Base-by-base conservation (phyloP, 352 stramenopile species). In the Phytopythium boreale region DNA sequence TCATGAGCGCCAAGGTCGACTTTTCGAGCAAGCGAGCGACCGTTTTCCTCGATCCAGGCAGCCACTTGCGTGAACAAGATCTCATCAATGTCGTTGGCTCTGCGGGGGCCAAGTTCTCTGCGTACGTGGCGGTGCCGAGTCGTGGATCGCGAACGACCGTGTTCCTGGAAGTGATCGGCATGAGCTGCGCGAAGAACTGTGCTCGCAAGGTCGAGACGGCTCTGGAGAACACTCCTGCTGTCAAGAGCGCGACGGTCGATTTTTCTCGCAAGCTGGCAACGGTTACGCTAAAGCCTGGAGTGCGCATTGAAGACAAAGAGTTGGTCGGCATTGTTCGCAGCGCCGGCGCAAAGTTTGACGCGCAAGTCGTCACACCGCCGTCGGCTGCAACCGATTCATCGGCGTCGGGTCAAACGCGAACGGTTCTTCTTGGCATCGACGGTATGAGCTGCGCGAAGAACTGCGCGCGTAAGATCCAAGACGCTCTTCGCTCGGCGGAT, bases 101-200 rank as follows among this genome's bases (percentile, higher is more conserved):
- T 10, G 73, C 71, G 0, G 80, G 70, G 7, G 52, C 80, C 41
- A 92, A 93, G 67, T 94, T 93, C 53, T 76, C 70, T 8, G 85
- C 85, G 26, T 79, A 68, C 14, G 52, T 89, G 2, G 75, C 73
- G 19, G 70, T 74, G 4, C 79, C 82, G 24, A 68, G 69, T 17
- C 62, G 55, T 3, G 71, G 75, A 22, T 74, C 80, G 19, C 81
- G 78, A 22, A 82, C 72, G 6, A 84, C 72, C 5, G 74, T 94
- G 51, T 47, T 80, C 20, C 64, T 96, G 15, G 60, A 78, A 22
- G 67, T 96, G 19, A 72, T 79, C 6, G 88, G 87, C 22, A 94
- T 96, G 88, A 91, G 77, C 51, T 93, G 85, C 57, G 80, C 80
- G 19, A 92, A 90, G 61, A 92, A 92, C 46, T 94, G 88, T 29